These are phyloP conservation scores for Perilla frutescens DNA, from an alignment of 257 asterid genomes.

Conservation along the genomic window DNA sequence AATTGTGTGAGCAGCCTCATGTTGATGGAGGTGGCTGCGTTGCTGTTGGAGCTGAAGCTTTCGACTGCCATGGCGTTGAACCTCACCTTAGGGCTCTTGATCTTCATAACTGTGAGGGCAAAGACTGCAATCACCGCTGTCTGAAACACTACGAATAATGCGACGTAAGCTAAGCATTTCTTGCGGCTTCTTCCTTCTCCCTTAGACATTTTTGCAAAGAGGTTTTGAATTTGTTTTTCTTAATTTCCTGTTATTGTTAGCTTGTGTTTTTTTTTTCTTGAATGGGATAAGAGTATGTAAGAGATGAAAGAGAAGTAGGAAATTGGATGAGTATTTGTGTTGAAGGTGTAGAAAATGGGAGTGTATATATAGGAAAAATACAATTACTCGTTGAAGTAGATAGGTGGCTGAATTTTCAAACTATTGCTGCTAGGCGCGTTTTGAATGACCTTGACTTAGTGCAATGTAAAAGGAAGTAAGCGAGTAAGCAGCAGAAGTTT, in stretches of 20 bases:
- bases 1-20: slow-evolving; percentile 33
- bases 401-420: not conserved
- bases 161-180: slow-evolving; percentile 38
- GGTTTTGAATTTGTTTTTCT: not conserved
- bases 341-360: not conserved
- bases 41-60: slow-evolving; percentile 27
- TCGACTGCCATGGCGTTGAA: slow-evolving; percentile 34
- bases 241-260: no score
- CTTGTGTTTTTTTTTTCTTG: no score
- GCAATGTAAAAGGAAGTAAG: not conserved
- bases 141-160: slow-evolving; percentile 30
- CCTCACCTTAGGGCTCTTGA: slow-evolving; percentile 34
- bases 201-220: slow-evolving; percentile 20
- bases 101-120: slow-evolving; percentile 32
- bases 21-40: slow-evolving; percentile 28
- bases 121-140: slow-evolving; percentile 9
- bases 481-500: not conserved
- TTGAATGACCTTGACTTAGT: not conserved
- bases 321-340: not conserved
- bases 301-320: not conserved
- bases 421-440: not conserved
- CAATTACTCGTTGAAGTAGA: not conserved
- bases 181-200: slow-evolving; percentile 38
- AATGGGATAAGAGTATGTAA: no score
- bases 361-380: slow-evolving; percentile 1